A percentile compares a stretch with the other conserved stretches of the same genome.
These are phyloP conservation scores for Hanseniaspora valbyensis DNA, from an alignment of 805 yeast genomes.

Conservation along the genomic window DNA sequence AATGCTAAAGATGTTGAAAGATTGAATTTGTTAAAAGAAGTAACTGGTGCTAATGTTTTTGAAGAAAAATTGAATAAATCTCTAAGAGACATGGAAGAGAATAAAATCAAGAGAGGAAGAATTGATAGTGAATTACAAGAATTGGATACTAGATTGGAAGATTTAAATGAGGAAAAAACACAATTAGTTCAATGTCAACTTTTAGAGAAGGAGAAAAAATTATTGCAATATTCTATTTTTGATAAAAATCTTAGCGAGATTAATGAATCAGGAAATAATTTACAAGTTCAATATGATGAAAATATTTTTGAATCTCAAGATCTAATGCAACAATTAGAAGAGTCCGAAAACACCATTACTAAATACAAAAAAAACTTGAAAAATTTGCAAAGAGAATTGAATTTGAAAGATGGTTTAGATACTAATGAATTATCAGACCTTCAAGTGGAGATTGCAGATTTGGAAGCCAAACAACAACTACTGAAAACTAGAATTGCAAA, in stretches of 20 bases:
- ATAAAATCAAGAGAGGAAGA: conserved; percentile 57
- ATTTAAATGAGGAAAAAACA: conserved; percentile 67
- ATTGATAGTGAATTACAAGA: conserved; percentile 63
- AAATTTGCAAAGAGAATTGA: conserved; percentile 38
- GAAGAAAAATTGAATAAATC: conserved; percentile 74
- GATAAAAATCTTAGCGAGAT: conserved; percentile 65
- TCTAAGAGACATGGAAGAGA: conserved; percentile 61
- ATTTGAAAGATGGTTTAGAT: conserved; percentile 44
- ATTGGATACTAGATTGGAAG: conserved; percentile 60
- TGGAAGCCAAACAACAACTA: conserved; percentile 29
- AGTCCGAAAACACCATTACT: conserved; percentile 44
- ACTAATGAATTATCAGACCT: conserved; percentile 40
- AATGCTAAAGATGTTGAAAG: conserved; percentile 82
- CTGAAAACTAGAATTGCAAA: conserved; percentile 36
- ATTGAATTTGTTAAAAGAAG: conserved; percentile 68
- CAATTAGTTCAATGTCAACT: conserved; percentile 62
- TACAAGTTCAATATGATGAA: conserved; percentile 47
- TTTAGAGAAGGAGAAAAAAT: conserved; percentile 55
- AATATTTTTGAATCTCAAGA: conserved; percentile 43
- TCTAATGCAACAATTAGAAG: conserved; percentile 46
- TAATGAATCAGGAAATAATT: conserved; percentile 45
- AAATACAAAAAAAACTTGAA: conserved; percentile 38
- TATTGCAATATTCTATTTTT: conserved; percentile 60
- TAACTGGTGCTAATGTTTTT: conserved; percentile 89
- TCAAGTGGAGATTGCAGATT: conserved; percentile 37